Evolutionary conservation across 176 grass and related monocot species (phyloP).

Genomic region (bread wheat (Triticum aestivum)): IWGSC_CS_RefSeq_v2.1 NC_057809.1:531820645-531821144

Average conservation of each 20-base stretch:
- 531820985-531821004: background rate
- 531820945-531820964: slow-evolving; percentile 36
- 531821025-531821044: background rate
- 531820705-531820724: slow-evolving; percentile 45
- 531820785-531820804: background rate
- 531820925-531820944: slow-evolving; percentile 85
- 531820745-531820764: slow-evolving; percentile 3
- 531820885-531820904: slow-evolving; percentile 67
- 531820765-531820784: background rate
- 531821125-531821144: slow-evolving; percentile 20
- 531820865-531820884: slow-evolving; percentile 24
- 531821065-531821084: background rate
- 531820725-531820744: slow-evolving; percentile 36
- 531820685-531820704: slow-evolving; percentile 35
- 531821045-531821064: background rate
- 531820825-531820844: background rate
- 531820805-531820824: background rate
- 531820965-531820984: background rate
- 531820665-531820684: slow-evolving; percentile 64
- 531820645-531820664: slow-evolving; percentile 18
- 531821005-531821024: background rate
- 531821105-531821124: slow-evolving; percentile 10
- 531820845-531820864: slow-evolving; percentile 5
- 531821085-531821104: background rate
- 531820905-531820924: slow-evolving; percentile 61